Conservation (phyloP, 2,329 filamentous ascomycete species). For the Cordyceps tenuipes region DNA sequence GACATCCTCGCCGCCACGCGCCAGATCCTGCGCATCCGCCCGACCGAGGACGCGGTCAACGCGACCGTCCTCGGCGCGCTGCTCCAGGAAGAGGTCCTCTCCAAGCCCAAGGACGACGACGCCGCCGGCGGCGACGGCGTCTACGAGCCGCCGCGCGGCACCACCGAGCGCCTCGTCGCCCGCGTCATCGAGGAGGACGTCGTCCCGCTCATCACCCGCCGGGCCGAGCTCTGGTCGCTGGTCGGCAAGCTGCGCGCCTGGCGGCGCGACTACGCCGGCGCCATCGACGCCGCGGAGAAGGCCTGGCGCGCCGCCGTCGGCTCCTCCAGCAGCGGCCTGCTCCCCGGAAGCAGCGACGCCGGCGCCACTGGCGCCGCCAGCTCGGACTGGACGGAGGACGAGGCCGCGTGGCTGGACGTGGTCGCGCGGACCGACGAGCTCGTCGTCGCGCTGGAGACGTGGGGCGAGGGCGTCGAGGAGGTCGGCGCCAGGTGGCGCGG, state of each 20-base stretch:
- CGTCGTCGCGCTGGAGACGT: conserved; percentile 74
- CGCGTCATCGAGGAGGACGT: conserved; percentile 67
- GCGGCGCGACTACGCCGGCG: conserved; percentile 59
- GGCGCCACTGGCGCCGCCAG: too few species aligned
- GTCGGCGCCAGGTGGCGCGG: conserved; percentile 79
- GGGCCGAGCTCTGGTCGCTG: conserved; percentile 68
- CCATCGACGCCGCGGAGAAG: conserved; percentile 79
- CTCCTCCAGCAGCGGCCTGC: conserved; percentile 39
- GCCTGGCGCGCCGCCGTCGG: conserved; percentile 69
- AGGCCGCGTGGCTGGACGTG: conserved; percentile 60
- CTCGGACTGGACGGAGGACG: conserved; percentile 38
- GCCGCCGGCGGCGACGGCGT: conserved; percentile 22
- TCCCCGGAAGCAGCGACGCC: conserved; percentile 13
- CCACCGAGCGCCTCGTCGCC: conserved; percentile 54
- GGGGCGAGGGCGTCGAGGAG: conserved; percentile 55
- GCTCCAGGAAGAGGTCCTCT: conserved; percentile 59
- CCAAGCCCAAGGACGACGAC: conserved; percentile 28
- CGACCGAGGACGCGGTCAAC: conserved; percentile 74
- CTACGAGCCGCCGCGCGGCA: conserved; percentile 42
- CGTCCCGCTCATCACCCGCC: conserved; percentile 74
- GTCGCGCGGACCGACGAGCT: conserved; percentile 74
- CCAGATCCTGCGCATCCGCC: conserved; percentile 67
- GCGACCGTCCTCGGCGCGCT: conserved; percentile 61
- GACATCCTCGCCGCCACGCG: conserved; percentile 71
- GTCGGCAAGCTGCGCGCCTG: conserved; percentile 66